Conservation (phyloP, 495 filamentous ascomycete species). For the Cenococcum geophilum region DNA sequence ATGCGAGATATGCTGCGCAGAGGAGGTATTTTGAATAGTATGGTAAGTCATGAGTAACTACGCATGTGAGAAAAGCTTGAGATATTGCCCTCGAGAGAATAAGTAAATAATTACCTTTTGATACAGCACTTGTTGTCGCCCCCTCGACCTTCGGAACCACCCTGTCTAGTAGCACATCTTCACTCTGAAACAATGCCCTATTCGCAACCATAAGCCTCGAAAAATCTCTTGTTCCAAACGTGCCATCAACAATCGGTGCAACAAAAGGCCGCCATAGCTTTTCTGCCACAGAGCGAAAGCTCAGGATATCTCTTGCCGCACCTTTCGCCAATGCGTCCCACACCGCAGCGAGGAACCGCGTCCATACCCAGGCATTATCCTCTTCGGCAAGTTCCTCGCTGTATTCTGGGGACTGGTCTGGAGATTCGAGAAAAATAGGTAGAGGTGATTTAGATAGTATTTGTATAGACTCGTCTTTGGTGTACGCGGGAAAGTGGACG, state of each 20-base stretch:
- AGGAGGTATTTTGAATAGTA: conserved; percentile 78
- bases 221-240: conserved; percentile 70
- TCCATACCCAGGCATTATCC: conserved; percentile 57
- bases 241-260: conserved; percentile 56
- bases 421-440: conserved; percentile 41
- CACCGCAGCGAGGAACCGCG: conserved; percentile 65
- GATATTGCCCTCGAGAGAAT: not conserved
- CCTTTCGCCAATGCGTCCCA: conserved; percentile 66
- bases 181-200: conserved; percentile 68
- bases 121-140: not conserved
- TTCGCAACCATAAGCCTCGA: conserved; percentile 69
- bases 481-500: conserved; percentile 80
- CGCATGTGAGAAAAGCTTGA: conserved; percentile 13
- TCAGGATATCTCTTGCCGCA: conserved; percentile 57
- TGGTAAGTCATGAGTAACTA: conserved; percentile 48
- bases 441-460: conserved; percentile 56
- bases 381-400: conserved; percentile 47
- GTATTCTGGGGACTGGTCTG: conserved; percentile 40
- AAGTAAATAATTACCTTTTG: not conserved
- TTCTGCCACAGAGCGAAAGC: conserved; percentile 51
- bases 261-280: conserved; percentile 67
- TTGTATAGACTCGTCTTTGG: conserved; percentile 64
- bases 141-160: conserved; percentile 44
- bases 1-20: conserved; percentile 83
- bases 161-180: conserved; percentile 61